phyloP scores from a whole-genome alignment of 73 alveolate species.

The Durusdinium trenchii region DNA sequence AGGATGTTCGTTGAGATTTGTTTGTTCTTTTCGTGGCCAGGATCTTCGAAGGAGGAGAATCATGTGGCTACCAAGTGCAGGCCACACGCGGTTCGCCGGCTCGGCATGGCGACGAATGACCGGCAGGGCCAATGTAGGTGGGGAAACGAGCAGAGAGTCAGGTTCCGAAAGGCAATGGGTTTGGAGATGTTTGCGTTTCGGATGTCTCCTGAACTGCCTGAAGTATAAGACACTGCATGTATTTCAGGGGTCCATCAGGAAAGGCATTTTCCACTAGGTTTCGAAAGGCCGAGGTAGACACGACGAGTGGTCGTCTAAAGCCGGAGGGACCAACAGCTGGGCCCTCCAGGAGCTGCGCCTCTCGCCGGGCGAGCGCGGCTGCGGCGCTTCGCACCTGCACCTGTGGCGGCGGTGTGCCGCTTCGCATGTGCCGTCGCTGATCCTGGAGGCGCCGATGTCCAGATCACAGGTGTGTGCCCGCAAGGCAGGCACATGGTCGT shows the following conservation, averaged over 20 bases:
- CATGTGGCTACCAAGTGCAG: constrained; percentile 57
- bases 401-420: constrained; percentile 52
- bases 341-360: neutral
- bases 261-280: too few species aligned
- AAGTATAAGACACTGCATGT: too few species aligned
- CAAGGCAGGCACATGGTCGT: neutral
- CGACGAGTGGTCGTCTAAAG: neutral
- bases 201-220: neutral
- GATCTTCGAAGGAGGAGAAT: constrained; percentile 44
- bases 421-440: neutral
- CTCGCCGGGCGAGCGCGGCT: constrained; percentile 65
- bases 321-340: neutral
- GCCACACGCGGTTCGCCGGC: neutral
- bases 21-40: neutral
- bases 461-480: neutral
- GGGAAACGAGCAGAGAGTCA: neutral
- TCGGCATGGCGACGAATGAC: too few species aligned
- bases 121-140: too few species aligned
- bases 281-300: too few species aligned
- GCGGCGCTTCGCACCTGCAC: constrained; percentile 71
- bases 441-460: constrained; percentile 16
- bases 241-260: too few species aligned
- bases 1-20: too few species aligned
- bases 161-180: neutral
- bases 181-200: neutral